phyloP scores from a whole-genome alignment of 306 rosid genomes.

The Quercus bicolor region DNA sequence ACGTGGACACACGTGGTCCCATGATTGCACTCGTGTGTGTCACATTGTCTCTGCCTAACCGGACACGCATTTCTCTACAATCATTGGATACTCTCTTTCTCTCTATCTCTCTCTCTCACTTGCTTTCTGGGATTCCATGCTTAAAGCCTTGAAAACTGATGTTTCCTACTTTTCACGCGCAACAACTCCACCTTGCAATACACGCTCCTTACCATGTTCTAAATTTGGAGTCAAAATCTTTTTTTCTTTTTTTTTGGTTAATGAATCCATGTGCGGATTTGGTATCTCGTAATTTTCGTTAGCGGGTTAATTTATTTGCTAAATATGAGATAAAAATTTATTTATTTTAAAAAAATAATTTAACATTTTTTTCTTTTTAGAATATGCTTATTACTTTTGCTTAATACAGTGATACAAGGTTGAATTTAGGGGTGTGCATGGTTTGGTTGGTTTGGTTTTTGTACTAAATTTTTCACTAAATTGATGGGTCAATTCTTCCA shows the following conservation, averaged over 20 bases:
- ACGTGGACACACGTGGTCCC: conserved; percentile 67
- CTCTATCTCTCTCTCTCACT: background rate
- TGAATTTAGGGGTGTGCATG: too few relatives aligned
- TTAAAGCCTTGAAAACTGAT: background rate
- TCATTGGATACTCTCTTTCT: conserved; percentile 45
- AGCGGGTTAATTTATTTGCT: too few relatives aligned
- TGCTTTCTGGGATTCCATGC: background rate
- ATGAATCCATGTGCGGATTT: too few relatives aligned
- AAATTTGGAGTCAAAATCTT: background rate
- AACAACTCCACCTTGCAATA: background rate
- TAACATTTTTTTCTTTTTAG: too few relatives aligned
- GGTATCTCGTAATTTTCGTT: too few relatives aligned
- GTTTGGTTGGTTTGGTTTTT: too few relatives aligned
- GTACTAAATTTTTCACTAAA: too few relatives aligned
- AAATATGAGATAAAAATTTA: too few relatives aligned
- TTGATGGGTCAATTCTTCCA: too few relatives aligned
- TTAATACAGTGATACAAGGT: fast-evolving
- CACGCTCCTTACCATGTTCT: background rate
- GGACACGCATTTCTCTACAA: conserved; percentile 49
- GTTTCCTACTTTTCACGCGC: conserved; percentile 13
- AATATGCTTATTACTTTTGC: too few relatives aligned
- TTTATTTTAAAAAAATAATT: too few relatives aligned
- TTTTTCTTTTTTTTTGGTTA: background rate
- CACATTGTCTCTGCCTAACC: conserved; percentile 43
- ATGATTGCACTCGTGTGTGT: conserved; percentile 70